Conservation (phyloP, 1,139 yeast species). For the Magnusiomyces magnusii region DNA sequence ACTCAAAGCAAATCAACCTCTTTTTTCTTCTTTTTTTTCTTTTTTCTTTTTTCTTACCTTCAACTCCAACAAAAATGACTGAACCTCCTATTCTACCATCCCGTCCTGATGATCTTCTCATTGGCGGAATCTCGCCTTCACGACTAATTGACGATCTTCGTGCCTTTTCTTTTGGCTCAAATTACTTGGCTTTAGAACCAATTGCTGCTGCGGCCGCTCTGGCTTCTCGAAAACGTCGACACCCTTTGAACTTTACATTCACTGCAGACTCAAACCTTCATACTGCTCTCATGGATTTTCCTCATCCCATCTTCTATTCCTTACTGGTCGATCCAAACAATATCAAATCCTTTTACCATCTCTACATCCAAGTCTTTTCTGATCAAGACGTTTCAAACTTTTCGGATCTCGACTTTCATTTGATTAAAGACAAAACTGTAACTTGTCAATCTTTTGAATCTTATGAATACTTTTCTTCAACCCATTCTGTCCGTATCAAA, state of each 20-base stretch:
- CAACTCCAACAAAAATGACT: too few species aligned
- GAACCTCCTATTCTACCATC: neutral
- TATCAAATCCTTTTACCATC: neutral
- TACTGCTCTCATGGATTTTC: neutral
- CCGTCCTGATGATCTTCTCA: slow-evolving; percentile 10
- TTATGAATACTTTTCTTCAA: slow-evolving; percentile 19
- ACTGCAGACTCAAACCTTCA: neutral
- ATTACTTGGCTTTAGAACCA: neutral
- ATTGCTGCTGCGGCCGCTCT: neutral
- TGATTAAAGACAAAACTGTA: neutral
- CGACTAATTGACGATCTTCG: slow-evolving; percentile 27
- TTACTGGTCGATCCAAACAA: neutral
- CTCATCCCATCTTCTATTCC: neutral
- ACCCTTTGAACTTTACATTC: neutral
- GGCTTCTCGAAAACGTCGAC: neutral
- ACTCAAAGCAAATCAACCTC: too few species aligned
- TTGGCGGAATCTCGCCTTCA: slow-evolving; percentile 24
- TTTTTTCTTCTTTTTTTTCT: too few species aligned
- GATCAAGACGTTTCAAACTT: neutral
- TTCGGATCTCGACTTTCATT: slow-evolving; percentile 6
- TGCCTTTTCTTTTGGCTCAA: slow-evolving; percentile 3
- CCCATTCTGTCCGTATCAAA: slow-evolving; percentile 19
- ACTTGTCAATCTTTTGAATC: slow-evolving; percentile 14
- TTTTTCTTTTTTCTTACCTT: too few species aligned
- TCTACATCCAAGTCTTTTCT: neutral